A percentile compares a stretch with the other conserved stretches of the same genome.
These are phyloP conservation scores for Kwoniella pini DNA, from an alignment of 768 basidiomycete species.

Conservation along the genomic window DNA sequence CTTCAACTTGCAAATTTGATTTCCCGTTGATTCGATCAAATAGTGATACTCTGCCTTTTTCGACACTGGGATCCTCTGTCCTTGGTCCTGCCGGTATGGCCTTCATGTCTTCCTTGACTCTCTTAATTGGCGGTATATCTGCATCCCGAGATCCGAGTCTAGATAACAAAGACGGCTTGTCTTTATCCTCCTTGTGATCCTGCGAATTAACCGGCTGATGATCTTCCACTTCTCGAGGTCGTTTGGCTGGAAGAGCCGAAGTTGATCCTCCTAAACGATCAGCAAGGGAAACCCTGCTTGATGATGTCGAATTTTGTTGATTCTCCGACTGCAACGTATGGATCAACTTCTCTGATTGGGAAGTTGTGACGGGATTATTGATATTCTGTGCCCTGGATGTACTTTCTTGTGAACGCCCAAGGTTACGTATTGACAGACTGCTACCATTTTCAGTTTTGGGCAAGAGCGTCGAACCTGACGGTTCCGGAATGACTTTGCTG, in stretches of 20 bases:
- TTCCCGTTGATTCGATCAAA: conserved; percentile 16
- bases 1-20: neutral
- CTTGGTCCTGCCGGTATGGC: neutral
- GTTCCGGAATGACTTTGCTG: no score
- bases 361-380: no score
- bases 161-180: conserved; percentile 12
- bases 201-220: neutral
- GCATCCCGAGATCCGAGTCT: conserved; percentile 9
- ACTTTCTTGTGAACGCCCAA: no score
- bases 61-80: neutral
- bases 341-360: no score
- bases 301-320: neutral
- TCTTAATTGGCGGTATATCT: neutral
- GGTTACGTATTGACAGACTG: no score
- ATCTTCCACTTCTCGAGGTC: conserved; percentile 2
- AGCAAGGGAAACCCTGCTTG: conserved; percentile 1
- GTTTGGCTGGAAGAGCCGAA: neutral
- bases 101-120: neutral
- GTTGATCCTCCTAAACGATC: conserved; percentile 7
- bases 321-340: no score
- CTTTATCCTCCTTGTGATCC: neutral
- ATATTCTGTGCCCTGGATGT: no score
- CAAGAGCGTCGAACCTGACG: no score
- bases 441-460: no score
- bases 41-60: neutral